These are phyloP conservation scores for Aspergillus sp. DNA, from an alignment of 2,329 filamentous ascomycete species.

Conservation along the genomic window DNA sequence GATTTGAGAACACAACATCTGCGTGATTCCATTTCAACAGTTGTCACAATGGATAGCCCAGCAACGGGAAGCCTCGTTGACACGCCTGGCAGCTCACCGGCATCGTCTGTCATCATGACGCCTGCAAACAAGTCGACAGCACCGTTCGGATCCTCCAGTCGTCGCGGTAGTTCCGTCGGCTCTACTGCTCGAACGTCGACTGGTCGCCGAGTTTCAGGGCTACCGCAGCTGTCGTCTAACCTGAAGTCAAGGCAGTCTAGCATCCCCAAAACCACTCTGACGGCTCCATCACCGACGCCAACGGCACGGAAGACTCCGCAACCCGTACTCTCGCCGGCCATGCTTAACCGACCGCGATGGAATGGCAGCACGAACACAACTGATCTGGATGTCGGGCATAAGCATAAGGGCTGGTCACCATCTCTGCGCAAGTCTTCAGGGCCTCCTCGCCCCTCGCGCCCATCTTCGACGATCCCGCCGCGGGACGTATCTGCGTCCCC, in stretches of 20 bases:
- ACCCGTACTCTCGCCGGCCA: conserved; percentile 42
- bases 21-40: conserved; percentile 88
- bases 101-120: conserved; percentile 62
- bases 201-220: conserved; percentile 47
- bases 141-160: conserved; percentile 46
- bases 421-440: conserved; percentile 49
- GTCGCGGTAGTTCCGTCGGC: conserved; percentile 48
- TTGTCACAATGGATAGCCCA: conserved; percentile 79
- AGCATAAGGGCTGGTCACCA: conserved; percentile 62
- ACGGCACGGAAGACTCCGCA: conserved; percentile 40
- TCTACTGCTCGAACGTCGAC: conserved; percentile 43
- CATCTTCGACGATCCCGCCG: conserved; percentile 43
- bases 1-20: conserved; percentile 68
- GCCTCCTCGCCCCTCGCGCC: conserved; percentile 31
- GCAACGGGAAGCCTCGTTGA: conserved; percentile 68
- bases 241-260: conserved; percentile 38
- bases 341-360: conserved; percentile 68
- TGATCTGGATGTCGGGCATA: conserved; percentile 69
- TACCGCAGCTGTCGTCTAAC: conserved; percentile 40
- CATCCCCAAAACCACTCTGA: conserved; percentile 33
- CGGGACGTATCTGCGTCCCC: conserved; percentile 45
- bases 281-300: conserved; percentile 44
- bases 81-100: conserved; percentile 70
- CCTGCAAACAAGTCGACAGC: conserved; percentile 50
- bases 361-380: conserved; percentile 65